Base-by-base conservation (phyloP, 305 asterid genomes). In the Galium porrigens region DNA sequence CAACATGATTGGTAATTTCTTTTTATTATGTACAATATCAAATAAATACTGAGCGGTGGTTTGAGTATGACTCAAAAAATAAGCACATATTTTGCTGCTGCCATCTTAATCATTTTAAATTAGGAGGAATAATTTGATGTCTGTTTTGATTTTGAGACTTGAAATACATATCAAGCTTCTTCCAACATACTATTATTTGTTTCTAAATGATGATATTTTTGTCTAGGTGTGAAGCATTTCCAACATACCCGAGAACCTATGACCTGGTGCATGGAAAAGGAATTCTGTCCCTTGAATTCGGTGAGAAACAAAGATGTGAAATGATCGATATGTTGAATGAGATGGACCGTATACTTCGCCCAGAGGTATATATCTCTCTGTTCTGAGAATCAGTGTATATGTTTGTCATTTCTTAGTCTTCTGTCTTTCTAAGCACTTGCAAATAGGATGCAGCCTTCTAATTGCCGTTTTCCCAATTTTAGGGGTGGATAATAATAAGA, bases 331-430 rank as follows among this genome's bases (percentile, higher is more conserved):
- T 90, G 66, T 82, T 94, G 64, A 68, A 78, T 14, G 99, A 94
- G 82, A 82, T 94, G 5, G 99, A 94, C 66, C 99, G 99, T 61
- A 62, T 94, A 73, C 97, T 94, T 71, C 97, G 97, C 69, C 97
- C 97, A 1, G 99, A 94, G 97, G 99, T 94, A 85, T 36, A 51
- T 65, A 61, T 49, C 53, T 57, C 25, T 51, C 22, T 32, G 58
- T 48, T 64, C 32, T 32, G n/a, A 17, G 30, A 17, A n/a, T 64
- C 17, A 8, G 4, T 32, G 18, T 64, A 27, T 12, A 32, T 51
- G 22, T 51, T 51, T 30, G 11, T 7, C 33, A 48, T 34, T 41
- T 18, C 30, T 8, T 2, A 1, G 15, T 33, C 18, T 48, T 48
- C 56, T 6, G 27, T 51, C 27, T n/a, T n/a, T 51, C 42, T 22